phyloP scores from a whole-genome alignment of 2,329 filamentous ascomycete genomes.

The Fusarium tuaranense region DNA sequence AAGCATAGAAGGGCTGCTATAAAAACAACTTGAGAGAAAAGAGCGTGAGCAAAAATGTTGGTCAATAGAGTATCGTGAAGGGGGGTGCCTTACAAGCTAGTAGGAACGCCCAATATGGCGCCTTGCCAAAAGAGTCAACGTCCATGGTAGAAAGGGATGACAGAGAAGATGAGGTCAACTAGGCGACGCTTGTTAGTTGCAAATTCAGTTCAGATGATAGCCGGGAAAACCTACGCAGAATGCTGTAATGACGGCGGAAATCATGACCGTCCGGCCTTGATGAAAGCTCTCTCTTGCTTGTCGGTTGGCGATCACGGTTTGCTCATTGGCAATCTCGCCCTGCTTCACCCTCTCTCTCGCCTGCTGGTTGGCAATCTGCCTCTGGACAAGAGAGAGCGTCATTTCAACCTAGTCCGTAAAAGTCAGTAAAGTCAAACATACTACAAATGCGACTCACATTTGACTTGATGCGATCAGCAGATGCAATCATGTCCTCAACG shows the following conservation, averaged over 20 bases:
- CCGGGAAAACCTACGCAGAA: background rate
- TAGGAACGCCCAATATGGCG: background rate
- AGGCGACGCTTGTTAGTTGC: background rate
- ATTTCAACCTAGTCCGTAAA: background rate
- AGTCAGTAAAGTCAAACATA: background rate
- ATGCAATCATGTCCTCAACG: background rate
- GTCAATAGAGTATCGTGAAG: too few relatives aligned
- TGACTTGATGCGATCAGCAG: background rate
- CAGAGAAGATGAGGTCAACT: background rate
- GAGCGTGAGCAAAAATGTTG: background rate
- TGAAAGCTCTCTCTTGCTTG: background rate
- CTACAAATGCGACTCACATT: background rate
- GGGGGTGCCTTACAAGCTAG: background rate
- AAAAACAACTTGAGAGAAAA: background rate
- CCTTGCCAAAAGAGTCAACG: background rate
- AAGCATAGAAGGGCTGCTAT: background rate
- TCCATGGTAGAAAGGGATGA: background rate
- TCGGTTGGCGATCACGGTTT: background rate
- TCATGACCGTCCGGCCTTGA: background rate
- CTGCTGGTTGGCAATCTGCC: background rate
- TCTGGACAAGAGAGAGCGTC: background rate
- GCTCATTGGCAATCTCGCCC: background rate
- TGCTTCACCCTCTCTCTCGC: background rate
- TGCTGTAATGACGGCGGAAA: background rate
- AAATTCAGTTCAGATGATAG: background rate